Evolutionary conservation across 1,284 basidiomycete genomes (phyloP), one percentile per base, ranked within the genome.

Genomic region (Coniophora puteana): DNA sequence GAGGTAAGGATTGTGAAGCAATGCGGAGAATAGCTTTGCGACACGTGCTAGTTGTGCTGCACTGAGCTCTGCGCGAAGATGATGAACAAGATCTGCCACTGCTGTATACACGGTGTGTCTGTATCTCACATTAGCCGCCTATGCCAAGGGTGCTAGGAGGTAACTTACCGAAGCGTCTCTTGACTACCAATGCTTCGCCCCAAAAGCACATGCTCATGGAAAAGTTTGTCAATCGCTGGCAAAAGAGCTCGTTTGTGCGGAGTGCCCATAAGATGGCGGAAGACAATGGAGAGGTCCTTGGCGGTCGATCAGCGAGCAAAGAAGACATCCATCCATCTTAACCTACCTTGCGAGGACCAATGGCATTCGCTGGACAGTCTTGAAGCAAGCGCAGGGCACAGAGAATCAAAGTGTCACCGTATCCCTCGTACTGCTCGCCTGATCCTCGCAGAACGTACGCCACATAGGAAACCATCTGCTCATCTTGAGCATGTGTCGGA

Each of bases 11-110:
- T 98, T 94, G 65, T 98, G 95, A 35, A 98, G 77, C 54, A 93
- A 83, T 42, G 85, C 83, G 5, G 91, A 87, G 59, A 93, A 97
- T 46, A 92, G 80, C 51, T 89, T 81, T 22, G 95, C 83, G 47
- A 96, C 80, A 8, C 82, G 80, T 12, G 80, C 75, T 18, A 99
- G 72, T 60, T 98, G 94, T 13, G 76, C 66, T 5, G 86, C 71
- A 2, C 80, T 81, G 17, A 99, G 80, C 30, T 99, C 94, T 38
- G 73, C 75, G 38, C 93, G 84, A 41, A 95, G 77, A 57, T 97
- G 92, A 59, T 97, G 93, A 42, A 98, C 84, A 16, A 99, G 73
- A 61, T 99, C 96, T 28, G 93, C 92, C 1, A 97, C 80, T 48
- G 92, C 89, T 48, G 84, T 88, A 63, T 93, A 95, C 3, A 91